Evolutionary conservation across 495 filamentous ascomycete genomes (phyloP), one percentile per base, ranked within the genome.

Genomic region (Thozetella sp.): DNA sequence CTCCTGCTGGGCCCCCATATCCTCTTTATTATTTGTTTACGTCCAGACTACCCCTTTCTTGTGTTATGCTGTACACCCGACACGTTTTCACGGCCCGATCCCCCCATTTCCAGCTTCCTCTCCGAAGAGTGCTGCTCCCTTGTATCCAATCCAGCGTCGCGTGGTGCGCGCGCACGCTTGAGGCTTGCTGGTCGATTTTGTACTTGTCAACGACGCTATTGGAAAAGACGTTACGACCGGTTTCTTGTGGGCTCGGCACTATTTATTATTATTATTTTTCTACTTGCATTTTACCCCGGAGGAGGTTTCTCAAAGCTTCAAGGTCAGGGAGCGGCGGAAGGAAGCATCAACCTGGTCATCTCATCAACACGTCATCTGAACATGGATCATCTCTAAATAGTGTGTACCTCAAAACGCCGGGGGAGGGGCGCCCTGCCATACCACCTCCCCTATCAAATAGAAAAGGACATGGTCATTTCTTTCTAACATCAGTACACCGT

Each of bases 191-290:
- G 43, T n/a, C n/a, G 20, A 48, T 48, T 10, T 20, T 48, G 43
- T 48, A 48, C n/a, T 4, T 48, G 10, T 11, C 9, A 15, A 48
- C 9, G 10, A 48, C 43, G 43, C 20, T 48, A 37, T 37, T 37
- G 43, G 43, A 48, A 48, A 48, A 48, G 43, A 48, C n/a, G 11
- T 48, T 48, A 48, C n/a, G 43, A 48, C 43, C 43, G 10, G 43
- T 10, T 10, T 48, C n/a, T n/a, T n/a, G n/a, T n/a, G n/a, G n/a
- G n/a, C n/a, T n/a, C n/a, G n/a, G n/a, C n/a, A n/a, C n/a, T n/a
- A n/a, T n/a, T n/a, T n/a, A n/a, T n/a, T n/a, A n/a, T n/a, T 48
- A 4, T 48, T 20, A 3, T 48, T 48, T 13, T 48, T 48, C 9
- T 48, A 15, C 43, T 15, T 48, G 9, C 11, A 10, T 15, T 48